Evolutionary conservation across 208 protist genomes (phyloP).

Genomic region (Crithidia mellificae): DNA sequence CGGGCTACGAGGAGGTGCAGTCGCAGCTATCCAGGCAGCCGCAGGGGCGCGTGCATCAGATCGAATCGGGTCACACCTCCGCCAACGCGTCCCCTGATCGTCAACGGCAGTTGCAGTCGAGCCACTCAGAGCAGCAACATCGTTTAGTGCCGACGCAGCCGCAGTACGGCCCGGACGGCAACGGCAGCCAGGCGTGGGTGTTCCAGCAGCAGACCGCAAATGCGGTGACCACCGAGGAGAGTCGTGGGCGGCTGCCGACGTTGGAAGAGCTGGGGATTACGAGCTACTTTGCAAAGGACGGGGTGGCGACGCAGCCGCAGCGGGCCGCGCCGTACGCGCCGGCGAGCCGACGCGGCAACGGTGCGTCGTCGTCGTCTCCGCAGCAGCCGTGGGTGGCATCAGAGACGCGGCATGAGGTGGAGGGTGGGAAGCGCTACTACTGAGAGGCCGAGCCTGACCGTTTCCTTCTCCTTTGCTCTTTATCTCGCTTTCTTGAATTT

Average conservation of each 20-base stretch:
- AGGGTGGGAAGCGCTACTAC: conserved; percentile 43
- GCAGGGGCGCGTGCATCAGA: conserved; percentile 5
- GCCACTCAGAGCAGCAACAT: neutral
- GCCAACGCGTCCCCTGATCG: conserved; percentile 9
- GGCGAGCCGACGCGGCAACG: neutral
- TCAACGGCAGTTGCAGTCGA: conserved; percentile 3
- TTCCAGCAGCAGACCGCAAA: conserved; percentile 41
- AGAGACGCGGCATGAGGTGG: conserved; percentile 45
- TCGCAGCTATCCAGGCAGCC: neutral
- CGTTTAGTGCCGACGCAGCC: neutral
- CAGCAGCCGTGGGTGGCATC: conserved; percentile 41
- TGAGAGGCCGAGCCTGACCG: no score
- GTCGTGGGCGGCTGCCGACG: conserved; percentile 32
- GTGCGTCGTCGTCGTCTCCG: neutral
- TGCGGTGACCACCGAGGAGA: conserved; percentile 18
- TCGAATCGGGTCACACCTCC: neutral
- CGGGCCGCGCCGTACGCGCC: conserved; percentile 33
- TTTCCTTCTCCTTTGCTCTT: no score
- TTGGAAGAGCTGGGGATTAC: conserved; percentile 50
- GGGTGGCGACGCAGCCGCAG: neutral
- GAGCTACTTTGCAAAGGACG: conserved; percentile 32
- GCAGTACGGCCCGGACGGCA: conserved; percentile 7
- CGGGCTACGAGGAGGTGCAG: neutral
- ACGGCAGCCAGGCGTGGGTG: conserved; percentile 31
- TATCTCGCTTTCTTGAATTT: no score